Evolutionary conservation across 768 basidiomycete species (phyloP).

Genomic region (Panaeolus cyanescens): DNA sequence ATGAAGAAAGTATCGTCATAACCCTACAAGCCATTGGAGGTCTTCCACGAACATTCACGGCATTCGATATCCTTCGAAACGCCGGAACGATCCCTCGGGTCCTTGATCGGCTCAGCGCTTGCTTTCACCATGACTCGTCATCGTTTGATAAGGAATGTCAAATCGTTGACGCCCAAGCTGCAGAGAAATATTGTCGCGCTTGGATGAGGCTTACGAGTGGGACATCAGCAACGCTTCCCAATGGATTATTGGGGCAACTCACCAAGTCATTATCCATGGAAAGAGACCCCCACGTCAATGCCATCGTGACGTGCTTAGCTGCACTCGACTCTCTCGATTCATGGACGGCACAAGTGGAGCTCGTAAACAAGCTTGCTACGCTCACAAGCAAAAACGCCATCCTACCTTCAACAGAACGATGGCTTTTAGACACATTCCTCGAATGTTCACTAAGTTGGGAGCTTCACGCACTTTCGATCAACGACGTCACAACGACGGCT

Average conservation of each 20-base stretch:
- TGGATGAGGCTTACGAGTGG: constrained; percentile 42
- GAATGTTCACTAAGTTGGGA: constrained; percentile 40
- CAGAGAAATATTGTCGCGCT: constrained; percentile 39
- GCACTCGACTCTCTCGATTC: constrained; percentile 37
- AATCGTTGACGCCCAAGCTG: constrained; percentile 31
- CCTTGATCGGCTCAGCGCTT: constrained; percentile 34
- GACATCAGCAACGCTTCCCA: constrained; percentile 35
- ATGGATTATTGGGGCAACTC: constrained; percentile 33
- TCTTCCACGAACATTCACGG: constrained; percentile 38
- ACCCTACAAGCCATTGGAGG: constrained; percentile 40
- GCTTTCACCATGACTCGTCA: constrained; percentile 37
- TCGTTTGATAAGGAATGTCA: constrained; percentile 39
- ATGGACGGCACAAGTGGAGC: constrained; percentile 34
- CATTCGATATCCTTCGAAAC: constrained; percentile 36
- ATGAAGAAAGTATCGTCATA: constrained; percentile 29
- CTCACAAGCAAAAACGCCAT: constrained; percentile 27
- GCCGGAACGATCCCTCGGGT: constrained; percentile 33
- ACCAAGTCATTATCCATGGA: constrained; percentile 31
- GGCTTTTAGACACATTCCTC: constrained; percentile 40
- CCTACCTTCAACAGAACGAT: constrained; percentile 30
- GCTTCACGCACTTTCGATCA: constrained; percentile 34
- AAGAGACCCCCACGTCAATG: constrained; percentile 29
- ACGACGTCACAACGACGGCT: constrained; percentile 32
- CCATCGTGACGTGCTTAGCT: constrained; percentile 36
- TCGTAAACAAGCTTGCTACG: constrained; percentile 33